Evolutionary conservation across 495 filamentous ascomycete genomes (phyloP).

Genomic region (Lophium mytilinum): DNA sequence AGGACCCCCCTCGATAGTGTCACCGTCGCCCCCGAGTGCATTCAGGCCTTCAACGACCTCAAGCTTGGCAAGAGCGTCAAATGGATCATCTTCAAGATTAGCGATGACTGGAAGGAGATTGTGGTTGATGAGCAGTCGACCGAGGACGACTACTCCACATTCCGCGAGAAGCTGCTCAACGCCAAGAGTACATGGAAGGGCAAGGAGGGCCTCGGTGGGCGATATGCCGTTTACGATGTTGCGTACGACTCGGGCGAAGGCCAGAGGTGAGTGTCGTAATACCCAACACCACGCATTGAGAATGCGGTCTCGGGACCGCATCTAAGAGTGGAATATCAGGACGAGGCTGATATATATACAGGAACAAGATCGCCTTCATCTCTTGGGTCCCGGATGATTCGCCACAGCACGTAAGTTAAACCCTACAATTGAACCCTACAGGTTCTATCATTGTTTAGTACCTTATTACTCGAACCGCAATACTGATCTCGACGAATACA

Average conservation of each 20-base stretch:
- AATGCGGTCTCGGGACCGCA: background rate
- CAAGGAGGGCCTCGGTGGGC: conserved; percentile 59
- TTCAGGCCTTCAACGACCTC: conserved; percentile 77
- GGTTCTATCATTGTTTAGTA: conserved; percentile 8
- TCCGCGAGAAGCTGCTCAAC: conserved; percentile 69
- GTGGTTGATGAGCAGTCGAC: conserved; percentile 65
- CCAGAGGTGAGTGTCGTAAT: conserved; percentile 21
- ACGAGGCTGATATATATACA: background rate
- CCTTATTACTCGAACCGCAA: background rate
- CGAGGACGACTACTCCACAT: conserved; percentile 39
- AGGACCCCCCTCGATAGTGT: conserved; percentile 50
- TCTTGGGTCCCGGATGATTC: conserved; percentile 85
- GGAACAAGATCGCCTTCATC: conserved; percentile 95
- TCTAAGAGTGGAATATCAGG: background rate
- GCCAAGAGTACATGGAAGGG: conserved; percentile 52
- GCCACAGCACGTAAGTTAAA: conserved; percentile 63
- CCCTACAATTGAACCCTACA: background rate
- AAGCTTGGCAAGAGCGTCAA: conserved; percentile 83
- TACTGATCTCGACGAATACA: conserved; percentile 28
- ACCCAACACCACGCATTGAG: background rate
- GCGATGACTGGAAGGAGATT: conserved; percentile 85
- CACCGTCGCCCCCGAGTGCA: conserved; percentile 68
- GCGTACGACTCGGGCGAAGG: conserved; percentile 81
- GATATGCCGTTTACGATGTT: conserved; percentile 92
- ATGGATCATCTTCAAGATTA: conserved; percentile 96